Conservation (phyloP, 2,329 filamentous ascomycete species). For the Exserohilum rostratum region DNA sequence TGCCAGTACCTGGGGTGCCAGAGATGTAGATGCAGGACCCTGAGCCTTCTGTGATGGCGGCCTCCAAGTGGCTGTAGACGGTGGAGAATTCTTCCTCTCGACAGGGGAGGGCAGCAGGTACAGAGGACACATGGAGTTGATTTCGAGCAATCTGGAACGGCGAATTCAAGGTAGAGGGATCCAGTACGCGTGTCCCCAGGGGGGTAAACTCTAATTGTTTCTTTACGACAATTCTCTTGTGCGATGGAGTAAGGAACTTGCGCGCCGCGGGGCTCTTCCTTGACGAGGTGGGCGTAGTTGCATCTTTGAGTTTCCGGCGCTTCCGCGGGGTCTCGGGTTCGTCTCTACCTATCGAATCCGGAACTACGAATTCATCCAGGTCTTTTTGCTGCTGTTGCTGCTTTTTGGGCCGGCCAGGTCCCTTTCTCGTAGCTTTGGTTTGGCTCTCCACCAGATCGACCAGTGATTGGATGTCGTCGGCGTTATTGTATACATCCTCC, state of each 20-base stretch:
- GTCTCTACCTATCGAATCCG: slow-evolving; percentile 50
- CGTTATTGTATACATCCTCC: slow-evolving; percentile 81
- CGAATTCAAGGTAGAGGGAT: slow-evolving; percentile 77
- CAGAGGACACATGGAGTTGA: slow-evolving; percentile 89
- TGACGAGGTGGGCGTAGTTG: slow-evolving; percentile 53
- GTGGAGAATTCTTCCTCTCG: slow-evolving; percentile 89
- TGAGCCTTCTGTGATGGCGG: slow-evolving; percentile 89
- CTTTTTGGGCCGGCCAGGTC: slow-evolving; percentile 41
- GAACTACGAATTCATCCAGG: slow-evolving; percentile 53
- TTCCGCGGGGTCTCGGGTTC: slow-evolving; percentile 55
- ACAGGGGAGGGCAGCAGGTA: slow-evolving; percentile 87
- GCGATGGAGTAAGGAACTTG: slow-evolving; percentile 66
- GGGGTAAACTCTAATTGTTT: slow-evolving; percentile 95
- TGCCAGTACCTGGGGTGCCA: slow-evolving; percentile 96
- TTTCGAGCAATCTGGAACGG: slow-evolving; percentile 91
- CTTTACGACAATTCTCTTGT: slow-evolving; percentile 75
- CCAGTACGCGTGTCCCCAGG: slow-evolving; percentile 83
- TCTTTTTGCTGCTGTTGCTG: slow-evolving; percentile 37
- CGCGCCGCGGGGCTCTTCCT: slow-evolving; percentile 55
- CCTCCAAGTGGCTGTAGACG: slow-evolving; percentile 92
- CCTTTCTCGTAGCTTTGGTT: slow-evolving; percentile 73
- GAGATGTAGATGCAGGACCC: slow-evolving; percentile 99
- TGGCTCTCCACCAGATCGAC: slow-evolving; percentile 70
- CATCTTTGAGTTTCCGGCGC: slow-evolving; percentile 54
- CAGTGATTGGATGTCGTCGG: slow-evolving; percentile 68